Base-by-base conservation (phyloP, 1,284 basidiomycete genomes). In the Retiboletus flavoniger region DNA sequence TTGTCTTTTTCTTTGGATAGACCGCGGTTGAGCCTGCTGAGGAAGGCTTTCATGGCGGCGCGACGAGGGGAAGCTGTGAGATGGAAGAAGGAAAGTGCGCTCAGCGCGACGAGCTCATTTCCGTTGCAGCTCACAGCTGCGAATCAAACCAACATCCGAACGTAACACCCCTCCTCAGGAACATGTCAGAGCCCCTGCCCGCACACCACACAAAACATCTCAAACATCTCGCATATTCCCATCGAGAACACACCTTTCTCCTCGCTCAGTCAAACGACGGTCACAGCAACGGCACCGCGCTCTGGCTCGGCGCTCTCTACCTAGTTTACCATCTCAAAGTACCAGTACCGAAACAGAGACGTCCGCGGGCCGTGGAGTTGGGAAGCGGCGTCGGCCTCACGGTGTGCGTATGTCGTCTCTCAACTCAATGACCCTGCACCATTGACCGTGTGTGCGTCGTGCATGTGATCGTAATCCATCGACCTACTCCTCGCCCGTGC, bases 381-480 rank as follows among this genome's bases (percentile, higher is more conserved):
- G 93, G 93, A 51, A 85, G 86, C 61, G 93, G 93, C 29, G 84
- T 91, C 48, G 93, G 92, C 35, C 80, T 91, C 56, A 83, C 87
- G 60, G 80, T 88, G 87, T 90, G 72, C 68, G 85, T 77, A 44
- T 60, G 59, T 53, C 56, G 17, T 35, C 40, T 47, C 39, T 51
- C 61, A 50, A 31, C 54, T 41, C 42, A 53, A 39, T 35, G 34
- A 38, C 47, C 36, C 44, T 46, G 44, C n/a, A 14, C 28, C 17
- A 32, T 28, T 47, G 35, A 34, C 24, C 32, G 52, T 43, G 46
- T 34, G 56, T 50, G 8, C 40, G 53, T 56, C 55, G 49, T 62
- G 50, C 28, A 26, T 32, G 28, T 46, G 43, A 8, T 29, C 41
- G 21, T 53, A 45, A 35, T 57, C 50, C n/a, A n/a, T n/a, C n/a